Conservation (phyloP, 108 stramenopile species). For the Fragilaria crotonensis region DNA sequence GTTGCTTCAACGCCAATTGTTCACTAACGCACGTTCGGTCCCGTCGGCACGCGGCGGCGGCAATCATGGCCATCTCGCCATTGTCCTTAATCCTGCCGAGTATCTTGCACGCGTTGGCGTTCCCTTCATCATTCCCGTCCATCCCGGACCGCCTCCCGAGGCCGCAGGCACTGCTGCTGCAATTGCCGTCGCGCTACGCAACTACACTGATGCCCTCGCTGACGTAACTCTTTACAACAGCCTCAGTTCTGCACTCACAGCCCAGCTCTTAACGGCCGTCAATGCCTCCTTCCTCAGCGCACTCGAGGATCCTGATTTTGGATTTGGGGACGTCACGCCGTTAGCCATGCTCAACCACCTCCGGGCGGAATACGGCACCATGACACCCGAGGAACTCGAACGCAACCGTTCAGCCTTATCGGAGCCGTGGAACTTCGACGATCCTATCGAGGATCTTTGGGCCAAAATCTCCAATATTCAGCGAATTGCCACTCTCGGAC, state of each 20-base stretch:
- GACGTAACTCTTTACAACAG: not conserved
- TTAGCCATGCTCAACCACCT: constrained; percentile 16
- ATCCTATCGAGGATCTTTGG: too few relatives aligned
- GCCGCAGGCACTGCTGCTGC: not conserved
- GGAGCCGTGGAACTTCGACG: too few relatives aligned
- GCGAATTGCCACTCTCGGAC: too few relatives aligned
- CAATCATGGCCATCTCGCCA: constrained; percentile 8
- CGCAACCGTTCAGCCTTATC: too few relatives aligned
- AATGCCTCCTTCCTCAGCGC: too few relatives aligned
- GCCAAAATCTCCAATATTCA: too few relatives aligned
- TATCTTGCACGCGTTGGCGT: too few relatives aligned
- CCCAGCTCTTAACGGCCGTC: constrained; percentile 9
- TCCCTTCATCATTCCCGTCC: too few relatives aligned
- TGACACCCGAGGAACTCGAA: too few relatives aligned
- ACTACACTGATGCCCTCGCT: not conserved
- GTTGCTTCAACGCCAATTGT: not conserved
- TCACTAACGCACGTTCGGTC: constrained; percentile 15
- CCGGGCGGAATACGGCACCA: constrained; percentile 11
- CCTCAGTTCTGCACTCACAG: not conserved
- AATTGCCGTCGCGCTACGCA: not conserved
- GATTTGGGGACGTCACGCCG: too few relatives aligned
- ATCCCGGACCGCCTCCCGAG: not conserved
- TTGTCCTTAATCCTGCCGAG: constrained; percentile 4
- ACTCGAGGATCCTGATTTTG: too few relatives aligned
- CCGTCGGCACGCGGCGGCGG: constrained; percentile 18